Base-by-base conservation (phyloP, 2,329 filamentous ascomycete genomes). In the Lecanicillium sp. region DNA sequence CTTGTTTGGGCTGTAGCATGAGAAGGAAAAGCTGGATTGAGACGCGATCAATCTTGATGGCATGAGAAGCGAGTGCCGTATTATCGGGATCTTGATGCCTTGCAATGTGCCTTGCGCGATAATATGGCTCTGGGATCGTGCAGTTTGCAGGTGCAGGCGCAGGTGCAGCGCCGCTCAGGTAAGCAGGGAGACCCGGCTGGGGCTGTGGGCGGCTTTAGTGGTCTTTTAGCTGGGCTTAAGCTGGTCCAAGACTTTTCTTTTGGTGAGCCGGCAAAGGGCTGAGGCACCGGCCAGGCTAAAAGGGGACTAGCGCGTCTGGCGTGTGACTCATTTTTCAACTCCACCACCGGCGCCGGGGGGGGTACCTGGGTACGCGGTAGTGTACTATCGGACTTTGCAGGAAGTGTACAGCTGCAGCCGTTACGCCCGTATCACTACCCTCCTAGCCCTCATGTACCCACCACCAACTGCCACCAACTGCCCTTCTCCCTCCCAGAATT, bases 401-500 rank as follows among this genome's bases (percentile, higher is more conserved):
- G 1, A 2, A 3, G 10, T 8, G 8, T 8, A 4, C 20, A 9
- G 27, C 8, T 2, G 1, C 2, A 3, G 2, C n/a, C 29, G 39
- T 30, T 52, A 49, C 27, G 21, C 7, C 14, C 27, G 17, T 47
- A 49, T 23, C 39, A n/a, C 30, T 11, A 21, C 9, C 21, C 14
- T 20, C 20, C 5, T 6, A 30, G 21, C 19, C 20, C 6, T 14
- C 39, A 40, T 46, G 56, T 58, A 54, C 56, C 55, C 36, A n/a
- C n/a, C n/a, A n/a, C n/a, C n/a, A n/a, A n/a, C n/a, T n/a, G n/a
- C n/a, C n/a, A n/a, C 48, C 35, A 4, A 14, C 40, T 32, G 44
- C 35, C 39, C 42, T 24, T 43, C 41, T 43, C 49, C 38, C 52
- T 49, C 40, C 47, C 50, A 48, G 24, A 44, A 53, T 71, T 64